Base-by-base conservation (phyloP, 139 green algal species). In the Coelastrella sp. region DNA sequence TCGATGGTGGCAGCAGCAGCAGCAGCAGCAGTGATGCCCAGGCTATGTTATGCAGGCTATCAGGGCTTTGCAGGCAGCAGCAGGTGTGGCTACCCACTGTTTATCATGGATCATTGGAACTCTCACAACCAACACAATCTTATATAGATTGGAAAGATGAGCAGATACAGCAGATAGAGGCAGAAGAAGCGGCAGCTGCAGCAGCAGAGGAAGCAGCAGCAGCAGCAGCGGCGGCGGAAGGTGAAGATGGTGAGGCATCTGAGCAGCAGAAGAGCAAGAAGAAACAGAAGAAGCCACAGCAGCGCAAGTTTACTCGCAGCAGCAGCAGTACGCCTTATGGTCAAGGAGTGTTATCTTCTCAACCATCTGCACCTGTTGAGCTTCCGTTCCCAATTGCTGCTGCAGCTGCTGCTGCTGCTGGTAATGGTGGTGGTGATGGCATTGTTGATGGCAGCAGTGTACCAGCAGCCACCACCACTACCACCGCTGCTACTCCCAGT, bases 51-150 rank as follows among this genome's bases (percentile, higher is more conserved):
- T 82, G 75, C 35, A 25, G 75, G 17, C n/a, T 59, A 5, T 82
- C 75, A 25, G 75, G 53, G 5, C 19, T 82, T 3, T 51, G 75
- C 53, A 66, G 38, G 51, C 41, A 45, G 35, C 75, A 82, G 75
- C 75, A 82, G 53, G 75, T 82, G 3, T 82, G 75, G 75, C 38
- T 84, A 53, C 78, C 75, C 27, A 53, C 5, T 25, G n/a, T 66
- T n/a, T 23, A 11, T 25, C 35, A 66, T 59, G 75, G 71, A 13
- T 35, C 40, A 6, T 4, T 30, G 37, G 60, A 25, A 41, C 37
- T 45, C 50, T 15, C 15, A 17, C 21, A 11, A 25, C 27, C 72
- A n/a, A 38, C 48, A 66, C 25, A 63, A 40, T 45, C 38, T 30
- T 41, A 34, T 60, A 4, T 23, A 60, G 68, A 38, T 53, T 38